phyloP scores from a whole-genome alignment of 495 filamentous ascomycete genomes.

The Talaromyces stipitatus region DNA sequence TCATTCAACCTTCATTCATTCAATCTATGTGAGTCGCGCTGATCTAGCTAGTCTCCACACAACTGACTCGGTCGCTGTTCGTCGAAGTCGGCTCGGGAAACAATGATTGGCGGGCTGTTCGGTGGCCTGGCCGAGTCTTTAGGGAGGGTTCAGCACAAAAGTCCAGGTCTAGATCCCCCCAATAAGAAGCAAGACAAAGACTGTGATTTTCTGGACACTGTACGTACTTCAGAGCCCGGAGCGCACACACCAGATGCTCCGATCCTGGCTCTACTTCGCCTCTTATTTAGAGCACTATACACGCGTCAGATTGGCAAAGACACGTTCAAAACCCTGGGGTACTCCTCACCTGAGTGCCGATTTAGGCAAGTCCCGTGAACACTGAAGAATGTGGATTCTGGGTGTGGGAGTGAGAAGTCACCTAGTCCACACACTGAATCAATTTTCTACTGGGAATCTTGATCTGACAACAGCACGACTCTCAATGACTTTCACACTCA shows the following conservation, averaged over 20 bases:
- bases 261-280: not conserved
- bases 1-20: not conserved
- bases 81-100: not conserved
- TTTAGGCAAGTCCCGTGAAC: slow-evolving; percentile 4
- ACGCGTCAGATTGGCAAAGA: not conserved
- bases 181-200: not conserved
- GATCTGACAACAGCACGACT: not conserved
- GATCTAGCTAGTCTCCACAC: slow-evolving; percentile 1
- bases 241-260: not conserved
- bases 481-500: not conserved
- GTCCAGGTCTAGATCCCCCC: not conserved
- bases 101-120: not conserved
- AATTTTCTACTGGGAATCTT: not conserved
- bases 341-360: not conserved
- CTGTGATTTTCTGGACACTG: not conserved
- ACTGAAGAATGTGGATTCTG: slow-evolving; percentile 4
- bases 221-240: not conserved
- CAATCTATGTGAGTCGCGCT: not conserved
- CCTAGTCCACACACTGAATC: not conserved
- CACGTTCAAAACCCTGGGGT: not conserved
- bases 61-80: not conserved
- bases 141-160: not conserved
- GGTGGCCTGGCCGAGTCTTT: not conserved
- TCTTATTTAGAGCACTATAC: not conserved
- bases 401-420: slow-evolving; percentile 2